Conservation (phyloP, 140 eudicot genomes). For the Ambrosia hybrid region DNA sequence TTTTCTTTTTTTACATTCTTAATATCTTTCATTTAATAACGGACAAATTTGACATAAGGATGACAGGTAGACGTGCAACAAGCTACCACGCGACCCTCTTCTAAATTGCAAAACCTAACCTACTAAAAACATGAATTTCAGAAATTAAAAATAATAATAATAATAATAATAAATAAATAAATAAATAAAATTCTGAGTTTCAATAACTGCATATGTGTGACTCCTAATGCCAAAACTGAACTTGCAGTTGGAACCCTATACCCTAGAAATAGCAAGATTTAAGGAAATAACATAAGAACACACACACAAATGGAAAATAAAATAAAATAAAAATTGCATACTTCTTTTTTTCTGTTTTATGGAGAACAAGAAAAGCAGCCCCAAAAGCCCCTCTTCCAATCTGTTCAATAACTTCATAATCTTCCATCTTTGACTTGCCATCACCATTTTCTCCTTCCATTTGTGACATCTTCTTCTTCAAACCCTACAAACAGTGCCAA, state of each 20-base stretch:
- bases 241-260: slow-evolving; percentile 20
- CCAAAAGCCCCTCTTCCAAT: slow-evolving; percentile 95
- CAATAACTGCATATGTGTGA: slow-evolving; percentile 12
- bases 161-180: slow-evolving; percentile 8
- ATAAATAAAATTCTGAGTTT: background rate
- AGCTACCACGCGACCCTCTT: too few relatives aligned
- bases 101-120: too few relatives aligned
- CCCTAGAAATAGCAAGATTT: slow-evolving; percentile 13
- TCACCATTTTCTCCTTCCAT: slow-evolving; percentile 66
- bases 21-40: too few relatives aligned
- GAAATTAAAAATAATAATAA: background rate
- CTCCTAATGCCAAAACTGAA: slow-evolving; percentile 20
- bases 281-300: slow-evolving; percentile 18
- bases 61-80: too few relatives aligned
- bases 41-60: too few relatives aligned
- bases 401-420: slow-evolving; percentile 88
- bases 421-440: slow-evolving; percentile 65
- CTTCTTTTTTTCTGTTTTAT: slow-evolving; percentile 78
- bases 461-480: slow-evolving; percentile 31
- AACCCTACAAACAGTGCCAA: slow-evolving; percentile 27
- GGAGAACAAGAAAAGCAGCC: slow-evolving; percentile 87
- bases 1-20: background rate
- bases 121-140: background rate
- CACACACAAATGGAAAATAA: background rate
- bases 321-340: slow-evolving; percentile 31